Conservation (phyloP, 306 rosid species). For the Cucurbita maxima region DNA sequence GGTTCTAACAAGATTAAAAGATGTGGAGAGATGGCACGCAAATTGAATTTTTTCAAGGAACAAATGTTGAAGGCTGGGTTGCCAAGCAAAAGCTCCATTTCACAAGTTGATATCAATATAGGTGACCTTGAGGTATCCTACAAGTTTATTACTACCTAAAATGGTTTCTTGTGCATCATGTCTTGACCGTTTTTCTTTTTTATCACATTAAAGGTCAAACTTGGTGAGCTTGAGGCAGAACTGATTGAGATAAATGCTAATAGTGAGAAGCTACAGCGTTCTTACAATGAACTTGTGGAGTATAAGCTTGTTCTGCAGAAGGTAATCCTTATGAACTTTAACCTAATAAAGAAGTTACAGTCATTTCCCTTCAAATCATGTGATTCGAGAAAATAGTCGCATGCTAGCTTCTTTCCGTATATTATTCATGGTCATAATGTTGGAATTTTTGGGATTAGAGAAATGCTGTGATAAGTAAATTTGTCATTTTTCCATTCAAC, state of each 20-base stretch:
- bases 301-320: constrained; percentile 81
- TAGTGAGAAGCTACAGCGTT: constrained; percentile 81
- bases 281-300: constrained; percentile 77
- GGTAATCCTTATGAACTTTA: constrained; percentile 32
- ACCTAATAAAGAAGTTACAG: background rate
- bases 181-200: background rate
- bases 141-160: background rate
- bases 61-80: constrained; percentile 78
- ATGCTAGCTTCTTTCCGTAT: background rate
- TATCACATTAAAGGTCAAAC: constrained; percentile 50
- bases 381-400: background rate
- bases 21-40: constrained; percentile 94
- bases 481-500: background rate
- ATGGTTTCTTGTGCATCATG: background rate
- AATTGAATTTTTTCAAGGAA: constrained; percentile 76
- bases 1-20: constrained; percentile 57
- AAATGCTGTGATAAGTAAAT: background rate
- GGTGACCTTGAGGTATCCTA: constrained; percentile 71
- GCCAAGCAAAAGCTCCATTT: constrained; percentile 27
- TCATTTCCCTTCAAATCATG: background rate
- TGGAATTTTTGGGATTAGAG: background rate
- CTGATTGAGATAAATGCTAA: constrained; percentile 79
- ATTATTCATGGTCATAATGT: background rate
- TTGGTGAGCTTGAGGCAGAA: constrained; percentile 81
- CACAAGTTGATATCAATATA: constrained; percentile 32